phyloP scores from a whole-genome alignment of 2,329 filamentous ascomycete species.

The Chaetomium sp. region DNA sequence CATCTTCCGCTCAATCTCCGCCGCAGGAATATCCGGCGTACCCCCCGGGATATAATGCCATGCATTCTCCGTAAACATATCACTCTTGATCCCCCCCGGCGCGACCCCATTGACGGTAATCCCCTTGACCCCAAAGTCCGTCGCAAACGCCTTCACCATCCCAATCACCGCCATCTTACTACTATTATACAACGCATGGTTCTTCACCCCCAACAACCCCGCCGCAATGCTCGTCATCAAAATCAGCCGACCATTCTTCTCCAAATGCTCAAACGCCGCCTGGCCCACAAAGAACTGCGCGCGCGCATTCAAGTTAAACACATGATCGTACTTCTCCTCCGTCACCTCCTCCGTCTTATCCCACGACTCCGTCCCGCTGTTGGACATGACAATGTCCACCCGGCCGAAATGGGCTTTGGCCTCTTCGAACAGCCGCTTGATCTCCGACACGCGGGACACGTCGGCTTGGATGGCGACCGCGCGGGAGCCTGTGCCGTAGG shows the following conservation, averaged over 20 bases:
- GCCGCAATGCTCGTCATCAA: conserved; percentile 66
- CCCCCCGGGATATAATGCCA: conserved; percentile 59
- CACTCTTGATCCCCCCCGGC: conserved; percentile 66
- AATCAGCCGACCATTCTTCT: conserved; percentile 63
- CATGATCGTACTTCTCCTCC: conserved; percentile 63
- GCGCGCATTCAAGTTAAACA: conserved; percentile 64
- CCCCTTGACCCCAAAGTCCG: conserved; percentile 60
- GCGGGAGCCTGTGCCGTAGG: conserved; percentile 46
- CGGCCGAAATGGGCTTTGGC: conserved; percentile 60
- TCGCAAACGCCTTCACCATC: conserved; percentile 64
- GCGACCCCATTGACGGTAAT: conserved; percentile 69
- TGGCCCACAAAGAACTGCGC: conserved; percentile 75
- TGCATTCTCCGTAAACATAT: conserved; percentile 68
- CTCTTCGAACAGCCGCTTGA: conserved; percentile 57
- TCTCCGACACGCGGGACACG: conserved; percentile 54
- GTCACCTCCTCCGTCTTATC: conserved; percentile 63
- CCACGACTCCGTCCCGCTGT: conserved; percentile 66
- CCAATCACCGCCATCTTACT: conserved; percentile 68
- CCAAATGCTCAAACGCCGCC: conserved; percentile 64
- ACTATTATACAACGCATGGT: conserved; percentile 66
- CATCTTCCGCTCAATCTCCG: conserved; percentile 49
- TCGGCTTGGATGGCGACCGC: conserved; percentile 57
- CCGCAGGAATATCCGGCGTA: conserved; percentile 43
- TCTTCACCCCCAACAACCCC: conserved; percentile 57
- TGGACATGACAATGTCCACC: conserved; percentile 66